A percentile compares a stretch with the other conserved stretches of the same genome.
These are phyloP conservation scores for Fusarium clavum DNA, from an alignment of 2,329 filamentous ascomycete genomes.

Conservation along the genomic window DNA sequence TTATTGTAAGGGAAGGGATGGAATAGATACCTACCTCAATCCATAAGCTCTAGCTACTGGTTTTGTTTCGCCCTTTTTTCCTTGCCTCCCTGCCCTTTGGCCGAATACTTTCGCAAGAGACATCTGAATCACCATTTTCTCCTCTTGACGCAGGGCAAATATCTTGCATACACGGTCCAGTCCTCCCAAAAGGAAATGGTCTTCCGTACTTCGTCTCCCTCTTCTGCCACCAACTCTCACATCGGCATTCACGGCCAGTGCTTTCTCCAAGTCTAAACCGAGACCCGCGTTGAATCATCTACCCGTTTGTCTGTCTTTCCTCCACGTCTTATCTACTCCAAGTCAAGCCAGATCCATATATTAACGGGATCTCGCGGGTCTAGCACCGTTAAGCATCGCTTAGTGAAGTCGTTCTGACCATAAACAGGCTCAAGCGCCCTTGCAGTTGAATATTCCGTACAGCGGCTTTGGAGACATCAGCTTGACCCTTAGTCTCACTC, in stretches of 20 bases:
- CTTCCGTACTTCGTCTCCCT: slow-evolving; percentile 46
- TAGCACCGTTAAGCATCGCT: slow-evolving; percentile 19
- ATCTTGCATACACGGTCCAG: slow-evolving; percentile 50
- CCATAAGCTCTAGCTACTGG: slow-evolving; percentile 39
- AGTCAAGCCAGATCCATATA: slow-evolving; percentile 20
- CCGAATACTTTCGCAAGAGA: slow-evolving; percentile 25
- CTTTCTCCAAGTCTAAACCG: slow-evolving; percentile 47
- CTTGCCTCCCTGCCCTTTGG: slow-evolving; percentile 39
- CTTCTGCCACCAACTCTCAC: slow-evolving; percentile 41
- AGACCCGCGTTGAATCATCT: slow-evolving; percentile 39
- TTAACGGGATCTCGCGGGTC: slow-evolving; percentile 17
- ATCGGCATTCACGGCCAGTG: slow-evolving; percentile 44
- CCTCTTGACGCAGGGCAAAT: slow-evolving; percentile 48
- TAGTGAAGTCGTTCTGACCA: slow-evolving; percentile 37
- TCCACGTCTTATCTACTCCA: slow-evolving; percentile 22
- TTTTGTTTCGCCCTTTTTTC: slow-evolving; percentile 35
- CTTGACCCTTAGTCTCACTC: slow-evolving; percentile 37
- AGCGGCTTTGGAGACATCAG: slow-evolving; percentile 25
- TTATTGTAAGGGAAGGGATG: slow-evolving; percentile 40
- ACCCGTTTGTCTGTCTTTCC: slow-evolving; percentile 40
- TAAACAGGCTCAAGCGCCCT: slow-evolving; percentile 36
- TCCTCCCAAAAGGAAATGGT: slow-evolving; percentile 51
- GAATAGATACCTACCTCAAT: slow-evolving; percentile 37
- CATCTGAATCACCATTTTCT: slow-evolving; percentile 45
- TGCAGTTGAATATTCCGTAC: slow-evolving; percentile 32